phyloP scores from a whole-genome alignment of 2,329 filamentous ascomycete species.

The Penicillium sp. region DNA sequence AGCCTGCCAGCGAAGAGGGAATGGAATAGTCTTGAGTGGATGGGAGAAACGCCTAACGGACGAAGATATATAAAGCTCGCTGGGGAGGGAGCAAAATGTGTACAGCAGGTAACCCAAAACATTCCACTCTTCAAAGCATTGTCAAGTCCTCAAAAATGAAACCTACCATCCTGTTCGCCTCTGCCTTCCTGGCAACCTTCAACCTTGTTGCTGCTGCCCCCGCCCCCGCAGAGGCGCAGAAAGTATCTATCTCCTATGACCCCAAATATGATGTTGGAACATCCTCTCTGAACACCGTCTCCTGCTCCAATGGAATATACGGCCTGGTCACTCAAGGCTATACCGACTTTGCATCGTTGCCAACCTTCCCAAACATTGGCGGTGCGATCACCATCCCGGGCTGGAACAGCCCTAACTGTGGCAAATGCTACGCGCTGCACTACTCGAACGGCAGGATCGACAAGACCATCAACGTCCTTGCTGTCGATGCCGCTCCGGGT shows the following conservation, averaged over 20 bases:
- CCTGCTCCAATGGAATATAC: conserved; percentile 39
- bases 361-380: conserved; percentile 50
- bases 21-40: conserved; percentile 7
- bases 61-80: conserved; percentile 14
- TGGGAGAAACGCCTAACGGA: background rate
- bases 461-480: conserved; percentile 49
- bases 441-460: conserved; percentile 42
- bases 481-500: conserved; percentile 45
- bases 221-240: conserved; percentile 14
- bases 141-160: conserved; percentile 24
- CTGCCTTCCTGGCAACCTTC: conserved; percentile 23
- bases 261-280: conserved; percentile 62
- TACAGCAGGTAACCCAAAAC: conserved; percentile 1
- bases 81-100: background rate
- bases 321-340: conserved; percentile 35
- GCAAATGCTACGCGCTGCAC: conserved; percentile 52
- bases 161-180: conserved; percentile 17
- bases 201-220: conserved; percentile 25
- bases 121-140: background rate
- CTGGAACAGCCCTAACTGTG: conserved; percentile 51
- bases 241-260: conserved; percentile 65
- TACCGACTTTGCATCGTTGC: conserved; percentile 44
- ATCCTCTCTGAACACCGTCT: conserved; percentile 56
- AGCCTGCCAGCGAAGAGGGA: conserved; percentile 4
- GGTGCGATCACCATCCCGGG: conserved; percentile 48